Conservation (phyloP, 2,329 filamentous ascomycete genomes). For the Ophiosphaerella korrae region DNA sequence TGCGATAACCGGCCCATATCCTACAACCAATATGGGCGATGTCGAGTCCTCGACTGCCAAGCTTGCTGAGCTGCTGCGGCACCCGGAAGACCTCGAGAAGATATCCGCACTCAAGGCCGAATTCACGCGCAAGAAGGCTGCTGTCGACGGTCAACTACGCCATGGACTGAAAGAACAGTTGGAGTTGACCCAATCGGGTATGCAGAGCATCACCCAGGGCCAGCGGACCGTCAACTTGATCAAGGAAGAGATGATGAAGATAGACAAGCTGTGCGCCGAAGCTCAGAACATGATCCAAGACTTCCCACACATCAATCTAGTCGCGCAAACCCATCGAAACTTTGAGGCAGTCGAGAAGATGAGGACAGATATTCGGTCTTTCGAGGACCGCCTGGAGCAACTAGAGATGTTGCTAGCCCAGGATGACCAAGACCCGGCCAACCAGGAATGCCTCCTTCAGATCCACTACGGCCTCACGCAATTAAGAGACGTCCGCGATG, state of each 20-base stretch:
- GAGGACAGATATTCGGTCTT: slow-evolving; percentile 86
- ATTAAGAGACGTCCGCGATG: slow-evolving; percentile 90
- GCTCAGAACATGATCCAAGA: slow-evolving; percentile 97
- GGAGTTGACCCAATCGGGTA: slow-evolving; percentile 90
- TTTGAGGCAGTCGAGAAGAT: slow-evolving; percentile 93
- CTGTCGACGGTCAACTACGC: slow-evolving; percentile 87
- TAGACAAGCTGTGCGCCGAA: slow-evolving; percentile 95
- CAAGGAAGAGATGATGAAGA: slow-evolving; percentile 98
- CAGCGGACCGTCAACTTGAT: slow-evolving; percentile 91
- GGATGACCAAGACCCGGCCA: slow-evolving; percentile 84
- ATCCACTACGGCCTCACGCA: slow-evolving; percentile 92
- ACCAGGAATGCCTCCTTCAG: slow-evolving; percentile 87
- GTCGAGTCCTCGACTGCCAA: slow-evolving; percentile 68
- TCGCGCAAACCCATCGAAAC: slow-evolving; percentile 94
- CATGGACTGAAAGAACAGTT: slow-evolving; percentile 89
- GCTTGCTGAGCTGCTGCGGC: slow-evolving; percentile 89
- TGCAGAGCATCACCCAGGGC: slow-evolving; percentile 84
- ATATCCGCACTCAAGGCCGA: slow-evolving; percentile 87
- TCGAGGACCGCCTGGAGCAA: slow-evolving; percentile 75
- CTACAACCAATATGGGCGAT: slow-evolving; percentile 61
- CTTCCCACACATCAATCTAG: slow-evolving; percentile 89
- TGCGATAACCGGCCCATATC: slow-evolving; percentile 9
- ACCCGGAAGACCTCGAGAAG: slow-evolving; percentile 97
- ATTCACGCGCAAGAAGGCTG: slow-evolving; percentile 90
- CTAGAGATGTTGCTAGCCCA: slow-evolving; percentile 80